These are phyloP conservation scores for Phytophthora aleatoria DNA, from an alignment of 352 stramenopile genomes.

Conservation along the genomic window DNA sequence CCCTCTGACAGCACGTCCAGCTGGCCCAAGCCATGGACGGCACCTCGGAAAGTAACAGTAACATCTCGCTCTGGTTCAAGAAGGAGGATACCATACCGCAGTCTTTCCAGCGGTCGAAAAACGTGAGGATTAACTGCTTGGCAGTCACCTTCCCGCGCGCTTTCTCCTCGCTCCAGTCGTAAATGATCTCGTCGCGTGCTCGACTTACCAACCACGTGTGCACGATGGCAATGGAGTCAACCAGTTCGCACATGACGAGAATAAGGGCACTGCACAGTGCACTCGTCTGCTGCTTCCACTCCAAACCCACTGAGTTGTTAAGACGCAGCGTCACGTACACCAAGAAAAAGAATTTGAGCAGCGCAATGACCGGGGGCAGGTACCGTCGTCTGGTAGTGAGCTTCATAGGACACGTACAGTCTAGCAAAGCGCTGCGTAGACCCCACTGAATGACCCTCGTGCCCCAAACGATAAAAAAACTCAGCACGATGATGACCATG, in stretches of 20 bases:
- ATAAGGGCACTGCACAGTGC: slow-evolving; percentile 35
- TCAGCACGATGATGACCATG: slow-evolving; percentile 29
- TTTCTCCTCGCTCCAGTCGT: slow-evolving; percentile 22
- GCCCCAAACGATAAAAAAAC: slow-evolving; percentile 32
- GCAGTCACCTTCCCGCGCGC: slow-evolving; percentile 13
- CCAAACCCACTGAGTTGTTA: slow-evolving; percentile 15
- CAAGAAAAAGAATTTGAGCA: slow-evolving; percentile 38
- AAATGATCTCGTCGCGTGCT: slow-evolving; percentile 26
- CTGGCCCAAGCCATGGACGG: slow-evolving; percentile 38
- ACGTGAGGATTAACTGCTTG: slow-evolving; percentile 35
- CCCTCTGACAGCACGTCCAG: slow-evolving; percentile 31
- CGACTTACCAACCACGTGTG: slow-evolving; percentile 37
- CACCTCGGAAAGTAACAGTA: slow-evolving; percentile 27
- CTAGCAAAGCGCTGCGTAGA: slow-evolving; percentile 21
- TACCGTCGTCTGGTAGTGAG: slow-evolving; percentile 31
- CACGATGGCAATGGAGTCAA: slow-evolving; percentile 27
- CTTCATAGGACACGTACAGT: slow-evolving; percentile 27
- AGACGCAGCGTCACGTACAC: slow-evolving; percentile 29
- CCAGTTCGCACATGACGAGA: slow-evolving; percentile 36
- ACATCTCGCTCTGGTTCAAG: slow-evolving; percentile 36
- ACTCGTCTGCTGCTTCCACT: slow-evolving; percentile 32
- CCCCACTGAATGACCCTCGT: slow-evolving; percentile 30
- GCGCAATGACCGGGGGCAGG: slow-evolving; percentile 30
- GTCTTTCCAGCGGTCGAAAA: slow-evolving; percentile 44
- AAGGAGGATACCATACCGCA: slow-evolving; percentile 40